phyloP scores from a whole-genome alignment of 1,284 basidiomycete genomes.

The Cutaneotrichosporon cyanovorans region DNA sequence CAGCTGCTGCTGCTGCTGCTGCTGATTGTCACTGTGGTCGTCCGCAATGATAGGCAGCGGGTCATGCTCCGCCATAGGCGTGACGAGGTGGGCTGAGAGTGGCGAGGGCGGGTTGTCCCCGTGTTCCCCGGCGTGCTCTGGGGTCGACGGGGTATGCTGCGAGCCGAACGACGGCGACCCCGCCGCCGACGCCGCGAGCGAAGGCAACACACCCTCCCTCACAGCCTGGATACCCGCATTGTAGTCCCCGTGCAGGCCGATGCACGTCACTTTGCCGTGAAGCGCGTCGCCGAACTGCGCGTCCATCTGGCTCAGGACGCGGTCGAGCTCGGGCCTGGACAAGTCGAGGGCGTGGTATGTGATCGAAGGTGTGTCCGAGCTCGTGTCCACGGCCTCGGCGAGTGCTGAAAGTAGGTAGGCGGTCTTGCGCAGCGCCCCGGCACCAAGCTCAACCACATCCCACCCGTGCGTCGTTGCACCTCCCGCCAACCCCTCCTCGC shows the following conservation, averaged over 20 bases:
- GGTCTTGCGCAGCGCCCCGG: slow-evolving; percentile 84
- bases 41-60: slow-evolving; percentile 13
- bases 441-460: slow-evolving; percentile 74
- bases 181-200: slow-evolving; percentile 12
- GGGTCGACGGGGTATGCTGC: too few species aligned
- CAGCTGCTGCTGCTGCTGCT: too few species aligned
- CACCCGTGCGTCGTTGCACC: slow-evolving; percentile 44
- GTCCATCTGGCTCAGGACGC: slow-evolving; percentile 66
- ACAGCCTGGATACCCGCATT: slow-evolving; percentile 62
- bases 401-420: slow-evolving; percentile 75
- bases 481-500: slow-evolving; percentile 47
- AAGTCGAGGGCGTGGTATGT: slow-evolving; percentile 93
- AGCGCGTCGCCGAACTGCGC: slow-evolving; percentile 59
- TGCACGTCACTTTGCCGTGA: slow-evolving; percentile 61
- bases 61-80: slow-evolving; percentile 19
- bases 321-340: slow-evolving; percentile 73
- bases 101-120: slow-evolving; percentile 9
- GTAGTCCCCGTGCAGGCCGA: slow-evolving; percentile 84
- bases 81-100: slow-evolving; percentile 14
- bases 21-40: slow-evolving; percentile 12
- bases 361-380: slow-evolving; percentile 43
- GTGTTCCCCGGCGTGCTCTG: neutral
- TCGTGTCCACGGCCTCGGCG: slow-evolving; percentile 48
- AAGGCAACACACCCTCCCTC: slow-evolving; percentile 44
- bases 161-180: neutral